A percentile compares a stretch with the other conserved stretches of the same genome.
Evolutionary conservation across 352 stramenopile genomes (phyloP).

Genomic region (Phytophthora tentaculata): DNA sequence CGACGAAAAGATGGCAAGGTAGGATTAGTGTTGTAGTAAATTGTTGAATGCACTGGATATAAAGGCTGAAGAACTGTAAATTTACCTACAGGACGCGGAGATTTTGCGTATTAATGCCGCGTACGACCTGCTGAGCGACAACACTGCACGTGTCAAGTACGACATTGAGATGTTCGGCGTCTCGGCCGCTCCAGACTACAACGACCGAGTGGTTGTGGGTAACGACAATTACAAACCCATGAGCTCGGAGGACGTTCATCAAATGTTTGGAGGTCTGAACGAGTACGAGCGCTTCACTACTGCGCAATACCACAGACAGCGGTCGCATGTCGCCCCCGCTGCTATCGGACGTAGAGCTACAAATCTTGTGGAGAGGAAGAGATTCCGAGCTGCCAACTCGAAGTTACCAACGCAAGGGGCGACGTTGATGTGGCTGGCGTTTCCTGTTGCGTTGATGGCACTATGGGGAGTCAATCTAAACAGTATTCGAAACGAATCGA

Average conservation of each 20-base stretch:
- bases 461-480: conserved; percentile 73
- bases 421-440: conserved; percentile 68
- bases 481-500: conserved; percentile 58
- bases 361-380: conserved; percentile 71
- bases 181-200: conserved; percentile 48
- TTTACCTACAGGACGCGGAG: conserved; percentile 39
- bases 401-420: conserved; percentile 67
- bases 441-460: conserved; percentile 56
- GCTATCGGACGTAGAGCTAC: conserved; percentile 68
- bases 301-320: conserved; percentile 68
- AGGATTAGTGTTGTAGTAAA: background rate
- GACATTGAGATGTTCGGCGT: conserved; percentile 75
- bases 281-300: conserved; percentile 81
- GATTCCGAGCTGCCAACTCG: conserved; percentile 55
- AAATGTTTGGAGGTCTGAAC: conserved; percentile 79
- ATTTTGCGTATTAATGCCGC: conserved; percentile 78
- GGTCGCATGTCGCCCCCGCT: conserved; percentile 57
- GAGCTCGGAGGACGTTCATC: conserved; percentile 72
- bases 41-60: background rate
- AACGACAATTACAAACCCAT: conserved; percentile 64
- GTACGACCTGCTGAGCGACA: conserved; percentile 72
- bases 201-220: conserved; percentile 32
- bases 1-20: conserved; percentile 45
- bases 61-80: conserved; percentile 1
- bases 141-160: conserved; percentile 60